phyloP scores from a whole-genome alignment of 768 basidiomycete genomes.

The Tulasnella sp. region DNA sequence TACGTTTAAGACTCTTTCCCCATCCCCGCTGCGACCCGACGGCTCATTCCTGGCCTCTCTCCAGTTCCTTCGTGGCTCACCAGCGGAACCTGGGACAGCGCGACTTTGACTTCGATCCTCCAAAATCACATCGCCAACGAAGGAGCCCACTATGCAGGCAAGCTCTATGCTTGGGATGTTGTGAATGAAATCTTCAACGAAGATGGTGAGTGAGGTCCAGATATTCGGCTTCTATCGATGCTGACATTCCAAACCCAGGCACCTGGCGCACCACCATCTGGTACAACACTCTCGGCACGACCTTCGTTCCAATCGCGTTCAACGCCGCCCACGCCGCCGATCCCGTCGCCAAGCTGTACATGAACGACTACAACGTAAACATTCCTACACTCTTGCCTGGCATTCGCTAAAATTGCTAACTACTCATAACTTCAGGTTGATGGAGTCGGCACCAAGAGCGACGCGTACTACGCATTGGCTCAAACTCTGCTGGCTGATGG shows the following conservation, averaged over 20 bases:
- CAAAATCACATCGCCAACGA: conserved; percentile 48
- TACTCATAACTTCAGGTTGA: conserved; percentile 28
- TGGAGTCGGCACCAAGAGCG: conserved; percentile 47
- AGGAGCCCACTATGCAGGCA: conserved; percentile 51
- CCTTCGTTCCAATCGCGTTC: conserved; percentile 47
- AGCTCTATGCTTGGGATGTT: conserved; percentile 54
- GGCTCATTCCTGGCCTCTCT: no score
- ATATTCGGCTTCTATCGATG: no score
- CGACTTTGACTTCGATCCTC: conserved; percentile 40
- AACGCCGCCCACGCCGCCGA: conserved; percentile 52
- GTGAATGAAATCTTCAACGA: conserved; percentile 61
- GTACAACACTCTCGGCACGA: conserved; percentile 47
- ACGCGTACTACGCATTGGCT: conserved; percentile 53
- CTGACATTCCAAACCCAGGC: background rate
- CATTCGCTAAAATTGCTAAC: conserved; percentile 30
- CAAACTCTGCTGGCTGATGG: conserved; percentile 46
- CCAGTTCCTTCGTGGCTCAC: no score
- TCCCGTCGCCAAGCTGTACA: conserved; percentile 54
- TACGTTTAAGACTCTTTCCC: no score
- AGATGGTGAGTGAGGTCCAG: no score
- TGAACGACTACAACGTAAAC: conserved; percentile 33
- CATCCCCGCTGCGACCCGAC: no score
- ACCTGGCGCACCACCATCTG: conserved; percentile 50
- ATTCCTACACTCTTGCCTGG: background rate
- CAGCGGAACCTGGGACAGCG: no score